These are phyloP conservation scores for Fragilaria crotonensis DNA, from an alignment of 108 stramenopile species.

Conservation along the genomic window DNA sequence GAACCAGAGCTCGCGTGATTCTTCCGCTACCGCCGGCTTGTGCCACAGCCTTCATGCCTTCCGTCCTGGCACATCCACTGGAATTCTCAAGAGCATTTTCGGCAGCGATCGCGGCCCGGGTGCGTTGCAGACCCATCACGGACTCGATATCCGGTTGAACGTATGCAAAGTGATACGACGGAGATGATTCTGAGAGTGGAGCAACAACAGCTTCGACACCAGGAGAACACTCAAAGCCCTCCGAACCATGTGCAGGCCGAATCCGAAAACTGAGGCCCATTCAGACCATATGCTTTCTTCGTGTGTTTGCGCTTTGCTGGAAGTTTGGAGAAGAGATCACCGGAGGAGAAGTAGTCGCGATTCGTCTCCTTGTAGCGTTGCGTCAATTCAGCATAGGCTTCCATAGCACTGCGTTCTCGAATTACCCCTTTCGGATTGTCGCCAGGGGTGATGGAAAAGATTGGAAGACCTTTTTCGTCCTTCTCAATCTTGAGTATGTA, in stretches of 20 bases:
- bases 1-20: conserved; percentile 64
- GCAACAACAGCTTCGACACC: conserved; percentile 47
- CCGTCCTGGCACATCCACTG: conserved; percentile 62
- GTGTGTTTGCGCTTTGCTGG: conserved; percentile 31
- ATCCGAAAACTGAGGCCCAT: conserved; percentile 74
- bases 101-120: conserved; percentile 47
- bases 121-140: conserved; percentile 50
- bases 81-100: conserved; percentile 55
- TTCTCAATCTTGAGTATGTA: conserved; percentile 48
- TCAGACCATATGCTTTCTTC: conserved; percentile 44
- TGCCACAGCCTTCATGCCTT: conserved; percentile 46
- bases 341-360: conserved; percentile 38
- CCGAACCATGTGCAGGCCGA: conserved; percentile 46
- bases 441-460: conserved; percentile 43
- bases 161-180: conserved; percentile 48
- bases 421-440: conserved; percentile 35
- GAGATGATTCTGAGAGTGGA: conserved; percentile 27
- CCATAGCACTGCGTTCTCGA: conserved; percentile 9
- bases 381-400: conserved; percentile 32
- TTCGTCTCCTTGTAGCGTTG: conserved; percentile 33
- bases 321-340: conserved; percentile 40
- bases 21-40: conserved; percentile 48
- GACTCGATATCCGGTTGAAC: conserved; percentile 33
- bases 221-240: conserved; percentile 24
- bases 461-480: conserved; percentile 6